A percentile compares a stretch with the other conserved stretches of the same genome.
phyloP scores from a whole-genome alignment of 1,284 basidiomycete species.

The Boletus hoseneyae region DNA sequence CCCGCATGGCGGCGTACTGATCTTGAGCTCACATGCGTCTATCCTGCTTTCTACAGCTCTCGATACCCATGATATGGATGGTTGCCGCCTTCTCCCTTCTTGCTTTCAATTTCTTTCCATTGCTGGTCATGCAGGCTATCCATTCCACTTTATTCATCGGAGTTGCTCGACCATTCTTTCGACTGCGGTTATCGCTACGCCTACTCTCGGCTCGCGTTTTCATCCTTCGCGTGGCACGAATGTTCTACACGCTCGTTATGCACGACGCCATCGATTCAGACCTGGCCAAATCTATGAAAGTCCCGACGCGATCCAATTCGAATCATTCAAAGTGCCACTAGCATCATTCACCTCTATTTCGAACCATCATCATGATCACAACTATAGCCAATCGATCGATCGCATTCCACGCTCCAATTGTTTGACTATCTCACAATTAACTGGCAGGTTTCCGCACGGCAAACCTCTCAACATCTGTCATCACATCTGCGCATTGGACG shows the following conservation, averaged over 20 bases:
- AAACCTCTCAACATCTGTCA: constrained; percentile 24
- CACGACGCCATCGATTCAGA: constrained; percentile 9
- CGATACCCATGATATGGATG: constrained; percentile 3
- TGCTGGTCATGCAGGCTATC: constrained; percentile 13
- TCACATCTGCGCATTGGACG: constrained; percentile 31
- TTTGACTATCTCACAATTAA: constrained; percentile 28
- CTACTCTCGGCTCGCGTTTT: constrained; percentile 8
- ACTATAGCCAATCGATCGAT: constrained; percentile 20
- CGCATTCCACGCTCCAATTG: constrained; percentile 32
- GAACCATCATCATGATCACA: constrained; percentile 21
- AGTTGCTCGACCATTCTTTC: constrained; percentile 9
- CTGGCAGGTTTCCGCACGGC: constrained; percentile 11
- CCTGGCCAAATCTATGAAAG: constrained; percentile 12
- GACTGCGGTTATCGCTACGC: constrained; percentile 12
- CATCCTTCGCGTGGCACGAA: constrained; percentile 14
- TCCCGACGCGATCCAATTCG: constrained; percentile 5
- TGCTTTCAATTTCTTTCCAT: constrained; percentile 10
- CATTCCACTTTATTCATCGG: constrained; percentile 3
- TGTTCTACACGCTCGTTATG: constrained; percentile 15
- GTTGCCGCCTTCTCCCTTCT: constrained; percentile 1
- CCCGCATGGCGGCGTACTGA: constrained; percentile 41
- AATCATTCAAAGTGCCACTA: constrained; percentile 15
- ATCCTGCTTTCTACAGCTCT: constrained; percentile 6
- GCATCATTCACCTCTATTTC: constrained; percentile 21
- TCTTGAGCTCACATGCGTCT: background rate